Conservation (phyloP, 2,329 filamentous ascomycete genomes). For the Colletotrichum chlorophyti region DNA sequence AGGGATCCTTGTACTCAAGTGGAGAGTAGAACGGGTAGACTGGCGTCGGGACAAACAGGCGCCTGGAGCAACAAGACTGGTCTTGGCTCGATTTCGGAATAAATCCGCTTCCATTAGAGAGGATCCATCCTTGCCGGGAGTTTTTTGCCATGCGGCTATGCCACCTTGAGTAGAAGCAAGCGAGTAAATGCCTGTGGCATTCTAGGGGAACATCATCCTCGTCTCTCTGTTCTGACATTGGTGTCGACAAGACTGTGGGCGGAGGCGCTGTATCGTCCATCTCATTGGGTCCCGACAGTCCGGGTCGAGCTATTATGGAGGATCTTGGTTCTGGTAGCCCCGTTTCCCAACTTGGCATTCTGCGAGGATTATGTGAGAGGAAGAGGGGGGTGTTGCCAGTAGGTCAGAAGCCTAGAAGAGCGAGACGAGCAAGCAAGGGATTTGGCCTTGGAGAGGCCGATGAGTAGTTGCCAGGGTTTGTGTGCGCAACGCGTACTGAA, state of each 20-base stretch:
- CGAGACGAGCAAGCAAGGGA: not conserved
- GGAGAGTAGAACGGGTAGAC: too few relatives aligned
- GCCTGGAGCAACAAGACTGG: not conserved
- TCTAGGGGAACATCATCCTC: not conserved
- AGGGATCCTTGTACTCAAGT: too few relatives aligned
- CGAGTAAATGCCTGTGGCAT: not conserved
- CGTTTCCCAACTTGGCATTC: slow-evolving; percentile 1
- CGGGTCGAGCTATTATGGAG: slow-evolving; percentile 1
- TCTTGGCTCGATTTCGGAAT: not conserved
- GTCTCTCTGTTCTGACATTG: not conserved
- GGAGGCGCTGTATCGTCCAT: not conserved
- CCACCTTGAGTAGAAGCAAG: not conserved
- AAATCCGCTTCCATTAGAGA: slow-evolving; percentile 8
- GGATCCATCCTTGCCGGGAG: slow-evolving; percentile 10
- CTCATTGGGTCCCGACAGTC: slow-evolving; percentile 9
- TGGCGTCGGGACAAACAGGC: not conserved
- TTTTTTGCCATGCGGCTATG: slow-evolving; percentile 19
- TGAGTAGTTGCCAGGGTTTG: too few relatives aligned
- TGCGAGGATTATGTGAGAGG: not conserved
- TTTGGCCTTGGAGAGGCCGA: too few relatives aligned
- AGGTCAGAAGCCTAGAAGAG: too few relatives aligned
- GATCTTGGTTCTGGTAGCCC: slow-evolving; percentile 5
- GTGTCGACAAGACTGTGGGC: not conserved
- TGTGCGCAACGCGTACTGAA: not conserved
- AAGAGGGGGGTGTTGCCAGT: too few relatives aligned